phyloP scores from a whole-genome alignment of 768 basidiomycete species.

The Tulasnella sp. region DNA sequence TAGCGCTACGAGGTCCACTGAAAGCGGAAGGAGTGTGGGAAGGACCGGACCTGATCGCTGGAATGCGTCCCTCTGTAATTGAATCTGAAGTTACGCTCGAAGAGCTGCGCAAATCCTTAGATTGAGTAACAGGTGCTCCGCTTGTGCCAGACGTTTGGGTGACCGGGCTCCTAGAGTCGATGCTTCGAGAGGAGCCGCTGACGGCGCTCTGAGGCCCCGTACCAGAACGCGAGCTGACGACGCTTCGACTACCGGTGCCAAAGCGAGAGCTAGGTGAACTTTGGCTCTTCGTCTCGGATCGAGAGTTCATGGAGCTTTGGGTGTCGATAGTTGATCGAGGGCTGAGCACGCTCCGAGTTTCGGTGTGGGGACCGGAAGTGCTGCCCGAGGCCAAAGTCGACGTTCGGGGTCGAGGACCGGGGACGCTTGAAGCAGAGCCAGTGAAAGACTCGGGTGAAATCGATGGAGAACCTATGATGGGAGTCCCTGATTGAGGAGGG shows the following conservation, averaged over 20 bases:
- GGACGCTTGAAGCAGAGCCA: slow-evolving; percentile 25
- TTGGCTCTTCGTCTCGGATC: too few relatives aligned
- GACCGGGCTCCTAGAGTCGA: neutral
- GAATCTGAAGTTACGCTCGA: neutral
- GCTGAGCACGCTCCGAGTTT: neutral
- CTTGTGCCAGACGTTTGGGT: neutral
- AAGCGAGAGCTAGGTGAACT: too few relatives aligned
- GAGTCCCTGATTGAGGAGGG: neutral
- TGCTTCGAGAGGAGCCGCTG: neutral
- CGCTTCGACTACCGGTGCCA: neutral
- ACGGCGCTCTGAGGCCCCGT: neutral
- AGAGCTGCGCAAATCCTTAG: neutral
- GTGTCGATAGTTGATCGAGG: neutral
- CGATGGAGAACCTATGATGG: slow-evolving; percentile 35
- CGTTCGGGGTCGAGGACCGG: neutral
- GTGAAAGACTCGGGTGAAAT: slow-evolving; percentile 39
- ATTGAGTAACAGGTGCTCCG: neutral
- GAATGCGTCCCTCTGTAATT: neutral
- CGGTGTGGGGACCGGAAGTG: neutral
- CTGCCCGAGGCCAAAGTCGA: neutral
- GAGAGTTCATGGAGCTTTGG: too few relatives aligned
- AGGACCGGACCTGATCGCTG: neutral
- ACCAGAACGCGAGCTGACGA: neutral
- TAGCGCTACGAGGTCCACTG: neutral
- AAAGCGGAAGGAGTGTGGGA: neutral